Base-by-base conservation (phyloP, 345 rosid genomes). In the Pistacia vera region DNA sequence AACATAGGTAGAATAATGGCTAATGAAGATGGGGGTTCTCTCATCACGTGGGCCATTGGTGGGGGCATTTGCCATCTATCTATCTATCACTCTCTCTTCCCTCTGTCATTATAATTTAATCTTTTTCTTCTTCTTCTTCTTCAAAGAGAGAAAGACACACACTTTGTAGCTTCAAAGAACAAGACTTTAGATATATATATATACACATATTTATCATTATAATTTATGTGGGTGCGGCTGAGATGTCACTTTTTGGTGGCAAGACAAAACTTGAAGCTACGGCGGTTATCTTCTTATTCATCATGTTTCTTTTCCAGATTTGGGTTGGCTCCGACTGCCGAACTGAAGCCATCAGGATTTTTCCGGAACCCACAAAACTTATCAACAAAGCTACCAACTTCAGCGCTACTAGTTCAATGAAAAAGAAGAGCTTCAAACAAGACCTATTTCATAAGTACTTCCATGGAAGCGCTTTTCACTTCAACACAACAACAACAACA, bases 321-420 rank as follows among this genome's bases (percentile, higher is more conserved):
- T 86, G 85, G 85, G 77, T 83, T n/a, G 82, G 80, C 74, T 36
- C 74, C 38, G 78, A 81, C 44, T 79, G 81, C 72, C 70, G 75
- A 36, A 89, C 81, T n/a, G 89, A 78, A 60, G 97, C 95, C 18
- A 78, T 82, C 28, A 72, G 93, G 83, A 52, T 83, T 60, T 72
- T 72, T 28, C 56, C 74, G 13, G 8, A 44, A 28, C 4, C 64
- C 38, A 20, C 28, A 20, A 41, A 62, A 0, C 46, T 41, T 41
- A 10, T 6, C 66, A 14, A 33, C 1, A 8, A 63, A 4, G n/a
- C 7, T 3, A 17, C 11, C 20, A 28, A 25, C 60, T 8, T 9
- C 28, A 54, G 8, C 60, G 18, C 46, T 5, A 60, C 64, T 61
- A 54, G 58, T 72, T 30, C 10, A 62, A 78, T 18, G 44, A 46